phyloP scores from a whole-genome alignment of 179 eudicot species.

The Sideroxylon spinosum region DNA sequence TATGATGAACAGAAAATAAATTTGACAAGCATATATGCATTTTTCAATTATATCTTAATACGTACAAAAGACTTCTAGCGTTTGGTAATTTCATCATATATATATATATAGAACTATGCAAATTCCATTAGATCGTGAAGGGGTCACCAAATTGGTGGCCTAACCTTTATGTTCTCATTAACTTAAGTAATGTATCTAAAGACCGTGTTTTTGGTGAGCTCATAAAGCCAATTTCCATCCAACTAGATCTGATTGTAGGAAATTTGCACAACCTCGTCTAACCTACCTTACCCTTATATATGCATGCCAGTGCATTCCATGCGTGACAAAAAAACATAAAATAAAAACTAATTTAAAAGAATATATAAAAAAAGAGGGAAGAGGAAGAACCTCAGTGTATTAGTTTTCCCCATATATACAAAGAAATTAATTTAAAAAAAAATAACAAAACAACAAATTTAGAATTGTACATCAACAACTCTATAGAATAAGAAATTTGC shows the following conservation, averaged over 20 bases:
- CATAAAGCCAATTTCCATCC: slow-evolving; percentile 1
- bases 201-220: slow-evolving; percentile 20
- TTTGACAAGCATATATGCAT: not conserved
- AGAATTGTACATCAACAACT: too few relatives aligned
- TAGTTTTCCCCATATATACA: too few relatives aligned
- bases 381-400: not conserved
- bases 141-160: slow-evolving; percentile 3
- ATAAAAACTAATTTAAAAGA: not conserved
- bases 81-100: not conserved
- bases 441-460: not conserved
- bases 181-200: not conserved
- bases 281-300: not conserved
- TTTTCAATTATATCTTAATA: not conserved
- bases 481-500: too few relatives aligned
- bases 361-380: too few relatives aligned
- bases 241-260: not conserved
- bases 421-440: not conserved
- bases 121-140: not conserved
- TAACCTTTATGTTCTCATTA: not conserved
- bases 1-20: not conserved
- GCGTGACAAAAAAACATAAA: not conserved
- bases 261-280: not conserved
- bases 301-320: slow-evolving; percentile 5
- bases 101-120: not conserved
- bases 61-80: not conserved